These are phyloP conservation scores for Chamaenerion angustifolium DNA, from an alignment of 345 rosid species.

Conservation along the genomic window DNA sequence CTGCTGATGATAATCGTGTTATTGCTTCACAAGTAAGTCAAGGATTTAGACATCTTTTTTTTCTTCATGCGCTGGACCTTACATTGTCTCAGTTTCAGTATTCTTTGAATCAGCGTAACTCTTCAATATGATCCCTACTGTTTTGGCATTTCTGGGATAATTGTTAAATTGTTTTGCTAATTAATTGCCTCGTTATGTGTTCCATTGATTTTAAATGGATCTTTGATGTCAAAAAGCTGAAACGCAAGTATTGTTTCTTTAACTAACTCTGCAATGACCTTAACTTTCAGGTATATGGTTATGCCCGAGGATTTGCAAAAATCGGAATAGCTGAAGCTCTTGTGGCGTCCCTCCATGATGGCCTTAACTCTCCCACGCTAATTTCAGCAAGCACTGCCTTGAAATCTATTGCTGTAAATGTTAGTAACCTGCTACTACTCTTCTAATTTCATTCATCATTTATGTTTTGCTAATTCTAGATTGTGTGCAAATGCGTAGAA, in stretches of 20 bases:
- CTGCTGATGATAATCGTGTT: conserved; percentile 85
- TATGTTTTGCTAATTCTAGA: background rate
- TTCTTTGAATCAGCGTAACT: background rate
- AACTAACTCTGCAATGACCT: background rate
- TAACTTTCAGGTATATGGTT: conserved; percentile 68
- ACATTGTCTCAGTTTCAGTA: background rate
- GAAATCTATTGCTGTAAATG: conserved; percentile 81
- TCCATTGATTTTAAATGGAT: background rate
- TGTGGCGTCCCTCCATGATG: conserved; percentile 46
- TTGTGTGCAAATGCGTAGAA: background rate
- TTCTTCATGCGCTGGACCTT: background rate
- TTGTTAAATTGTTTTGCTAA: no score
- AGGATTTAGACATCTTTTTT: background rate
- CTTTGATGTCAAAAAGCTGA: background rate
- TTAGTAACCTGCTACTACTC: conserved; percentile 18
- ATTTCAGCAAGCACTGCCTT: conserved; percentile 69
- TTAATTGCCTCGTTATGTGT: background rate
- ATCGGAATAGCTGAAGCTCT: conserved; percentile 63
- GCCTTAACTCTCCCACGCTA: conserved; percentile 59
- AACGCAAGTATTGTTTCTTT: background rate
- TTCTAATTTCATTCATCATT: background rate
- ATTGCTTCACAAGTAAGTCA: conserved; percentile 86
- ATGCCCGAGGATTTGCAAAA: conserved; percentile 81
- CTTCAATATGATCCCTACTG: no score
- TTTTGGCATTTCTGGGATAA: no score